Percentiles rank a stretch among this genome's conserved stretches.
Evolutionary conservation across 345 rosid species (phyloP).

Genomic region (Populus ilicifolia): DNA sequence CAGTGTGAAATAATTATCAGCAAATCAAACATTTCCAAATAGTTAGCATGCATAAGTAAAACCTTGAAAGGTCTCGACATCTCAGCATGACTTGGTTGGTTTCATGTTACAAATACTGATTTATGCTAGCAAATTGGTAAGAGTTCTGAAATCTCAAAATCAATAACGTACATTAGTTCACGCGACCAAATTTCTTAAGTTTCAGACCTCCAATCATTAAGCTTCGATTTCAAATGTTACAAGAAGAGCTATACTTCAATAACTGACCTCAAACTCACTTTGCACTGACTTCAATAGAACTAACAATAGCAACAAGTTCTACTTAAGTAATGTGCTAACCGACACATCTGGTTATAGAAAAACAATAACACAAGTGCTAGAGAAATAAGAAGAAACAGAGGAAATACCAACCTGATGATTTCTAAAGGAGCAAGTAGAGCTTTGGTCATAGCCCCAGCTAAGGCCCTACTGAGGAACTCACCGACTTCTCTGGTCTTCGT

Average conservation of each 20-base stretch:
- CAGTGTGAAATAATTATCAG: background rate
- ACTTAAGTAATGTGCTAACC: no score
- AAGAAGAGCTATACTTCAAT: background rate
- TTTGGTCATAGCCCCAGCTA: conserved; percentile 98
- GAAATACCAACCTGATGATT: conserved; percentile 68
- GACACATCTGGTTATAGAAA: background rate
- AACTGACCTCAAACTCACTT: background rate
- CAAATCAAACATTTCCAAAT: background rate
- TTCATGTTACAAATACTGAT: background rate
- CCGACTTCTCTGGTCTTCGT: conserved; percentile 70
- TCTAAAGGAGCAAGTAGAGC: conserved; percentile 98
- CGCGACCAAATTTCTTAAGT: background rate
- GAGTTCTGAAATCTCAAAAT: background rate
- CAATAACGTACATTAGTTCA: background rate
- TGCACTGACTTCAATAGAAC: background rate
- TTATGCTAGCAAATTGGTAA: background rate
- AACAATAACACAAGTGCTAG: background rate
- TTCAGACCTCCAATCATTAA: no score
- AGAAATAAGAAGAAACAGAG: background rate
- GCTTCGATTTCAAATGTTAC: background rate
- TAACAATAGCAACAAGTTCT: background rate
- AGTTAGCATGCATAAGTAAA: background rate
- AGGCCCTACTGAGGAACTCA: conserved; percentile 95
- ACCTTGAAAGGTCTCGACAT: background rate
- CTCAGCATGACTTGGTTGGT: background rate